These are phyloP conservation scores for Picochlorum sp. DNA, from an alignment of 139 green algal genomes.

Conservation along the genomic window DNA sequence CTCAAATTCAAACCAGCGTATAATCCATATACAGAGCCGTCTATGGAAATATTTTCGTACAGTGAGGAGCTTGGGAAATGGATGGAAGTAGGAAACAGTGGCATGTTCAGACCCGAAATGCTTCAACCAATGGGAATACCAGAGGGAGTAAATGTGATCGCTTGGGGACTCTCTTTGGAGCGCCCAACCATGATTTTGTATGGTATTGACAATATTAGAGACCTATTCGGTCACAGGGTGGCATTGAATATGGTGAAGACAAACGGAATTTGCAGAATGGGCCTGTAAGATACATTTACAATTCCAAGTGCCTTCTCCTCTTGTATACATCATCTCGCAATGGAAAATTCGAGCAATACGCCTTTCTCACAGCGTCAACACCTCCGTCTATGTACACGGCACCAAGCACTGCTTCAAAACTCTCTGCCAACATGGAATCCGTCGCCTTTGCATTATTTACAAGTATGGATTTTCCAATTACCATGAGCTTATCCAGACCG, in stretches of 20 bases:
- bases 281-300: constrained; percentile 30
- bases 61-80: constrained; percentile 90
- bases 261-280: constrained; percentile 92
- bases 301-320: not conserved
- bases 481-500: constrained; percentile 3
- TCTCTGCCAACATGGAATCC: constrained; percentile 6
- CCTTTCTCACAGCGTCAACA: not conserved
- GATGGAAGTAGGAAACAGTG: constrained; percentile 97
- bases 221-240: constrained; percentile 97
- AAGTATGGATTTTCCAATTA: constrained; percentile 1
- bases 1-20: constrained; percentile 99
- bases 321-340: no score
- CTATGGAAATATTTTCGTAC: constrained; percentile 99
- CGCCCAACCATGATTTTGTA: constrained; percentile 98
- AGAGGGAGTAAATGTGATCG: constrained; percentile 92
- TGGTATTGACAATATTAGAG: constrained; percentile 96
- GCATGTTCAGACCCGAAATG: constrained; percentile 98
- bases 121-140: constrained; percentile 96
- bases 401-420: constrained; percentile 7
- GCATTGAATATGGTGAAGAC: constrained; percentile 60
- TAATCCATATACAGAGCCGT: constrained; percentile 99
- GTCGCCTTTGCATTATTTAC: not conserved
- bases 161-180: constrained; percentile 90
- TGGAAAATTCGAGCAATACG: not conserved
- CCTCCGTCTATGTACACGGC: constrained; percentile 5